Evolutionary conservation across 305 asterid species (phyloP), one percentile per base, ranked within the genome.

Genomic region (Euphrasia arctica): DNA sequence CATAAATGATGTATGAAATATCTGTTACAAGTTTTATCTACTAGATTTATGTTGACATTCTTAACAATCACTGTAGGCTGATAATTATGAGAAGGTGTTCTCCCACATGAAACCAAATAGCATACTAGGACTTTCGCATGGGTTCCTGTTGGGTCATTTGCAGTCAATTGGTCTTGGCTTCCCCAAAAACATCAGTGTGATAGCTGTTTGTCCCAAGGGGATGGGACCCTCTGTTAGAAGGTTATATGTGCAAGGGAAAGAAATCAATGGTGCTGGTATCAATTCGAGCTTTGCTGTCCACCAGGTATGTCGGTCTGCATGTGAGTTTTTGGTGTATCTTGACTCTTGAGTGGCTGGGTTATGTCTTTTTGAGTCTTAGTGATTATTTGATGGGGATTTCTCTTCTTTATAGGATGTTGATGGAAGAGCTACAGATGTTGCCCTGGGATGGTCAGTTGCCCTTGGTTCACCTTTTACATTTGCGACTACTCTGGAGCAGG

Each of bases 221-320:
- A 93, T 93, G 99, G 99, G 99, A 15, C 99, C 99, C 8, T 93
- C 97, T 14, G 99, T 93, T 48, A 86, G 99, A 80, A 80, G 99
- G 84, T 74, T 93, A 66, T 93, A 93, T 55, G 95, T 93, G 49
- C 99, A 93, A 75, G 99, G 99, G 65, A 93, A 93, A 75, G 96
- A 93, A 75, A 75, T 93, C 54, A 93, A 93, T 64, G 98, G 98
- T 63, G 98, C 98, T 73, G 96, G 98, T 66, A 93, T 93, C 52
- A 93, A 93, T 78, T 63, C 98, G 45, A 93, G 98, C 81, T 93
- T 93, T 73, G 98, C 89, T 39, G 97, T 93, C 56, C 98, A 90
- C 78, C 97, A 88, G 96, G 97, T 93, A 61, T 55, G 15, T 18
- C 29, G 6, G 15, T 56, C 60, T 71, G 42, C 51, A 0, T 69